Evolutionary conservation across 2,329 filamentous ascomycete species (phyloP).

Genomic region (Sporothrix luriei): DNA sequence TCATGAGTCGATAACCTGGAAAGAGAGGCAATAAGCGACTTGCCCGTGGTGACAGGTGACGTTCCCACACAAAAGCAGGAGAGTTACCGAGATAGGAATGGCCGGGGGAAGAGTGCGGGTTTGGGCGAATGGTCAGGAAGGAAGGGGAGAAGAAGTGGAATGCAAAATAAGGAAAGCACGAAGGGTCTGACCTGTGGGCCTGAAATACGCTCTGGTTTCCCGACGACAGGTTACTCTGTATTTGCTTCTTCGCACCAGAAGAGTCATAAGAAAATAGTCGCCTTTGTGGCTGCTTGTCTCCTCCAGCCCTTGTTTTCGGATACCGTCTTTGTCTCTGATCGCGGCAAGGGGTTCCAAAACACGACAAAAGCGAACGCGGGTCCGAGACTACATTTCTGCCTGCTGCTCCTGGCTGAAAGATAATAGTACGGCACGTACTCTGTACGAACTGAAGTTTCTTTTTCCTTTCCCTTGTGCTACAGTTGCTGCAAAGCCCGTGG

Average conservation of each 20-base stretch:
- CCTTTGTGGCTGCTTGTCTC: background rate
- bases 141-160: too few relatives aligned
- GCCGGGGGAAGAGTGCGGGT: background rate
- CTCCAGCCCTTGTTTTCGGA: background rate
- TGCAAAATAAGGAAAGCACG: too few relatives aligned
- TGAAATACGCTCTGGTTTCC: background rate
- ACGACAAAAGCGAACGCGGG: background rate
- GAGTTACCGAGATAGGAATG: conserved; percentile 16
- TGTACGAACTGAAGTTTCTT: conserved; percentile 13
- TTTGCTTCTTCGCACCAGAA: background rate
- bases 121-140: too few relatives aligned
- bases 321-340: background rate
- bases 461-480: background rate
- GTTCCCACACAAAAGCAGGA: background rate
- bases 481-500: background rate
- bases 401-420: background rate
- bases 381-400: background rate
- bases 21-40: conserved; percentile 17
- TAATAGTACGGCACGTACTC: background rate
- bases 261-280: background rate
- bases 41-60: background rate
- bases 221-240: background rate
- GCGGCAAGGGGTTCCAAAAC: background rate
- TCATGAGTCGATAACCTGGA: background rate
- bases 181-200: background rate